Base-by-base conservation (phyloP, 768 basidiomycete species). In the Lactarius indigo region DNA sequence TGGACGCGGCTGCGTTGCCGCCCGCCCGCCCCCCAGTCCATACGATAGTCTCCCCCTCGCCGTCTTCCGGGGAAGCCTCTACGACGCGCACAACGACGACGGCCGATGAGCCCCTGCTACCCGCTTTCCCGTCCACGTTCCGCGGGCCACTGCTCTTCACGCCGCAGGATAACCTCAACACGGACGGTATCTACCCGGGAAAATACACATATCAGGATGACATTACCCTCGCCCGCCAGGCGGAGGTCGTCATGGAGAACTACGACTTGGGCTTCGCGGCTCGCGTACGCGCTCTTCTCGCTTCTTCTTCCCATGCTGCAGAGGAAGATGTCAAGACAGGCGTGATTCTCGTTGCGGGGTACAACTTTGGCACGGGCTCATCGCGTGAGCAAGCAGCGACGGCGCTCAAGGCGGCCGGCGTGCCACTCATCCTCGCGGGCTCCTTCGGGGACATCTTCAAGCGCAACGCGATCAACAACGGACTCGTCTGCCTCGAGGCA, bases 131-230 rank as follows among this genome's bases (percentile, higher is more conserved):
- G 1, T 75, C 84, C 20, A 77, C 80, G 31, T 97, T 99, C 78
- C 77, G 84, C 0, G 97, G 97, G 1, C 87, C 88, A 0, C 79
- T 98, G n/a, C 79, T 98, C 50, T 99, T 98, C 73, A 85, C 88
- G 0, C 97, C 97, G 0, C 95, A 98, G 73, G 97, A 99, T 76
- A 99, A 99, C 74, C 78, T 99, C 67, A 98, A 96, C 76, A 99
- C 97, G 1, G 97, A 99, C 73, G 97, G 92, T 1, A 94, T 99
- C 73, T 99, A 99, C 79, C 97, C 97, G 1, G 96, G 96, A 23
- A 98, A 97, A 77, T 98, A 97, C 78, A 99, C 96, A 7, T 99
- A 99, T 77, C 95, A 97, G 78, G 97, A 99, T 75, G 97, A 98
- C 73, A 97, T 99, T 76, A 98, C 96, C 2, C 93, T 94, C 41